These are phyloP conservation scores for Bertia moriformis DNA, from an alignment of 2,329 filamentous ascomycete species.

Conservation along the genomic window DNA sequence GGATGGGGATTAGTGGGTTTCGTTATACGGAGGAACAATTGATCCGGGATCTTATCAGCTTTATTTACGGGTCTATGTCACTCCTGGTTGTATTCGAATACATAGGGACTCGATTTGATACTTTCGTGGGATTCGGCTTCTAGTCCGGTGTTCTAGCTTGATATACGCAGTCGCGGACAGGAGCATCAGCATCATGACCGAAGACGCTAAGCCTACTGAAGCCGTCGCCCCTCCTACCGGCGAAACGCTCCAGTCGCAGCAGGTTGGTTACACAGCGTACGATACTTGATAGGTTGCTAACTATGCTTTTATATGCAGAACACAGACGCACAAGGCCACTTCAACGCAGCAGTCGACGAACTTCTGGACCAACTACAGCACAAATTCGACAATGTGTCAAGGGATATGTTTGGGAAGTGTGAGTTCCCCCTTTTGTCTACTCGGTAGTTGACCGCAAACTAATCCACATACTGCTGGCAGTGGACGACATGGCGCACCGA, in stretches of 20 bases:
- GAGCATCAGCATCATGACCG: neutral
- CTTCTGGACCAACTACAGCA: slow-evolving; percentile 69
- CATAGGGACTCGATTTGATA: neutral
- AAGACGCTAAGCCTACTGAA: neutral
- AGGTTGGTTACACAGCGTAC: neutral
- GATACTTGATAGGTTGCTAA: neutral
- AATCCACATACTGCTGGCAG: slow-evolving; percentile 30
- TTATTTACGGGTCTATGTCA: neutral
- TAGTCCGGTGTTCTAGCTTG: neutral
- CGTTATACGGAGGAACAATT: neutral
- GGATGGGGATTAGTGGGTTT: neutral
- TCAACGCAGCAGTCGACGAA: slow-evolving; percentile 71
- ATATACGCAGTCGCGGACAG: neutral
- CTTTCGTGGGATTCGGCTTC: too few species aligned
- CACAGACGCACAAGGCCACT: slow-evolving; percentile 42
- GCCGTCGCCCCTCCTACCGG: neutral
- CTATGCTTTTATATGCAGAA: neutral
- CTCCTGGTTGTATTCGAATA: neutral
- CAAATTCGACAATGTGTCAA: slow-evolving; percentile 74
- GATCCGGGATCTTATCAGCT: neutral
- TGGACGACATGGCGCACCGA: slow-evolving; percentile 86
- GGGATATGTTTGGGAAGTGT: slow-evolving; percentile 83
- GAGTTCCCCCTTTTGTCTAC: slow-evolving; percentile 16
- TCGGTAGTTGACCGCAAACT: slow-evolving; percentile 1
- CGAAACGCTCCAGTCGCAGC: neutral